A percentile compares a stretch with the other conserved stretches of the same genome.
Evolutionary conservation across 345 rosid species (phyloP).

Genomic region (Populus simonii): DNA sequence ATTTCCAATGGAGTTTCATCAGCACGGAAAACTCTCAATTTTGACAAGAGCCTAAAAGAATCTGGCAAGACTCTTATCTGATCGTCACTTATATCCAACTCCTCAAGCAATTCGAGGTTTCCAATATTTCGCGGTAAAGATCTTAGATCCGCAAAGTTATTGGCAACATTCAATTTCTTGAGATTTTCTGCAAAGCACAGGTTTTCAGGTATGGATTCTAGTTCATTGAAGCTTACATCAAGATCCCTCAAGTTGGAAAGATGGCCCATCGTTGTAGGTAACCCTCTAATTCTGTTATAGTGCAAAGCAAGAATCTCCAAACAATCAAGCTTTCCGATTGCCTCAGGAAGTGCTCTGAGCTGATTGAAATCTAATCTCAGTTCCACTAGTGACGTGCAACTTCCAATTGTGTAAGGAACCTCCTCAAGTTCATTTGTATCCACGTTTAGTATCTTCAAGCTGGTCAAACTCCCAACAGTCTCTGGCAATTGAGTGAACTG

Average conservation of each 20-base stretch:
- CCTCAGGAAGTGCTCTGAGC: slow-evolving; percentile 66
- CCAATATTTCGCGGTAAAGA: slow-evolving; percentile 58
- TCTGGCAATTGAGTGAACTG: slow-evolving; percentile 45
- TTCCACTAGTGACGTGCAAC: slow-evolving; percentile 45
- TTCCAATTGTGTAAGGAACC: slow-evolving; percentile 57
- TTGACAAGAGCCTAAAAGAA: slow-evolving; percentile 48
- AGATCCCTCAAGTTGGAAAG: slow-evolving; percentile 56
- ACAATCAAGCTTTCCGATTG: slow-evolving; percentile 46
- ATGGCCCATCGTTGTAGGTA: slow-evolving; percentile 57
- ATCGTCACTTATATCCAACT: slow-evolving; percentile 62
- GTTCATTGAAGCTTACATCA: slow-evolving; percentile 67
- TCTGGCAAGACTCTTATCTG: slow-evolving; percentile 57
- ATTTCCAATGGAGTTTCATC: slow-evolving; percentile 62
- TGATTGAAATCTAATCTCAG: slow-evolving; percentile 60
- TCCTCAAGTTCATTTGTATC: slow-evolving; percentile 65
- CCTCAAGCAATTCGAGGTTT: slow-evolving; percentile 68
- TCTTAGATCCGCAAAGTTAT: slow-evolving; percentile 65
- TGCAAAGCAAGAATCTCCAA: slow-evolving; percentile 56
- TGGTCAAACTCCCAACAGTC: slow-evolving; percentile 42
- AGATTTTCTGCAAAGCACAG: slow-evolving; percentile 46
- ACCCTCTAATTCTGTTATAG: slow-evolving; percentile 53
- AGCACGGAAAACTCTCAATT: slow-evolving; percentile 43
- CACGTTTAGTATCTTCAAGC: slow-evolving; percentile 41
- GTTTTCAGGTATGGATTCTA: slow-evolving; percentile 53
- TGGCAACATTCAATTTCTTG: slow-evolving; percentile 52